Conservation (phyloP, 371 early-diverging fungal genomes). For the Syncephalis plumigaleata region DNA sequence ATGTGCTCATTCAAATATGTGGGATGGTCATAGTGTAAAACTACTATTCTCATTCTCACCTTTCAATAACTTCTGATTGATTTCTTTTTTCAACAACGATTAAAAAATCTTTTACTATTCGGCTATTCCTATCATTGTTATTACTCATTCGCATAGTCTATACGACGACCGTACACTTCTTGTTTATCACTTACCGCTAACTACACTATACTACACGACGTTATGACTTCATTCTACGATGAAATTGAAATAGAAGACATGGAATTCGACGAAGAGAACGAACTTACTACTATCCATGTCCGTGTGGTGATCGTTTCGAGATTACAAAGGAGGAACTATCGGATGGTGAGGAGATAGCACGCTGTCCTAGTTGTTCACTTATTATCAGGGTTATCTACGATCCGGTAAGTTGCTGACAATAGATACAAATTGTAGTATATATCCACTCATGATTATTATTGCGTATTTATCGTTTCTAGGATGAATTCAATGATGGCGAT, state of each 20-base stretch:
- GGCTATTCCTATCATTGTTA: too few species aligned
- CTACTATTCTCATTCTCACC: too few species aligned
- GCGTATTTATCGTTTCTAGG: background rate
- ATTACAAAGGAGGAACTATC: slow-evolving; percentile 80
- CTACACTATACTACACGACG: too few species aligned
- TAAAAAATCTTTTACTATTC: too few species aligned
- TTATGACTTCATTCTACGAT: slow-evolving; percentile 56
- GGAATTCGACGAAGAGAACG: slow-evolving; percentile 77
- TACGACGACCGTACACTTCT: too few species aligned
- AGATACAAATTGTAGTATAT: background rate
- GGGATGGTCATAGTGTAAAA: too few species aligned
- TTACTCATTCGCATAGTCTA: too few species aligned
- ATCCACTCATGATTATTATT: background rate
- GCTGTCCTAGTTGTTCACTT: slow-evolving; percentile 93
- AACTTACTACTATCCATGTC: slow-evolving; percentile 95
- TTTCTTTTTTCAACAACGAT: too few species aligned
- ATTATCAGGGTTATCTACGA: slow-evolving; percentile 77
- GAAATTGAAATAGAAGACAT: slow-evolving; percentile 76
- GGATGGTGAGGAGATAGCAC: slow-evolving; percentile 88
- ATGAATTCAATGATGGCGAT: slow-evolving; percentile 3
- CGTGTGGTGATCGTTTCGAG: slow-evolving; percentile 99
- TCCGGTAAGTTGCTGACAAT: slow-evolving; percentile 23
- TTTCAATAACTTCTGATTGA: too few species aligned
- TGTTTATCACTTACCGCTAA: too few species aligned
- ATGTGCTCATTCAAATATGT: too few species aligned